Conservation (phyloP, 495 filamentous ascomycete species). For the Jackrogersella multiformis region DNA sequence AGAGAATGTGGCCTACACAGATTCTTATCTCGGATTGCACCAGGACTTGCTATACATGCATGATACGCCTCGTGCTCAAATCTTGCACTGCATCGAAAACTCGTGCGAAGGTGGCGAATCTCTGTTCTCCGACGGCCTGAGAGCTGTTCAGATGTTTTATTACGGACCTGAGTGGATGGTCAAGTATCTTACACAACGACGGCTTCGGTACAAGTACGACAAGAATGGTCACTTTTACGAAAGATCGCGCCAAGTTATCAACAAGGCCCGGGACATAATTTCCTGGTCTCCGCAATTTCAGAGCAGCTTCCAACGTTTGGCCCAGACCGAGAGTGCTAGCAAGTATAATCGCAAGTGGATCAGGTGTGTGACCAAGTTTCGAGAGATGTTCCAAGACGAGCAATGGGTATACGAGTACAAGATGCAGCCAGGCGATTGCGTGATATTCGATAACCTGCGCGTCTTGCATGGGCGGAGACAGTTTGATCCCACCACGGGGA, state of each 20-base stretch:
- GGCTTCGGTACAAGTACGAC: constrained; percentile 73
- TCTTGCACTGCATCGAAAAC: constrained; percentile 86
- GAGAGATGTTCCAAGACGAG: constrained; percentile 55
- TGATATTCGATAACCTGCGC: constrained; percentile 85
- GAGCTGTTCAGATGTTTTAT: constrained; percentile 62
- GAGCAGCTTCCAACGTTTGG: constrained; percentile 18
- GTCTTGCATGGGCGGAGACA: constrained; percentile 78
- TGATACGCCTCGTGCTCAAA: constrained; percentile 79
- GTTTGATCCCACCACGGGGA: constrained; percentile 70
- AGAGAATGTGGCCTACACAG: constrained; percentile 93
- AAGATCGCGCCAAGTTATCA: constrained; percentile 63
- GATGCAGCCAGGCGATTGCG: constrained; percentile 80
- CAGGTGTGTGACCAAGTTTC: constrained; percentile 56
- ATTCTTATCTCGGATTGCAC: constrained; percentile 79
- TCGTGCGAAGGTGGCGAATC: constrained; percentile 80
- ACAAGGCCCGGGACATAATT: constrained; percentile 49
- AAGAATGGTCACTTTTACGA: constrained; percentile 71
- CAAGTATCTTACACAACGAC: constrained; percentile 51
- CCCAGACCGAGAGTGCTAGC: background rate
- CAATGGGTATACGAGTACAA: constrained; percentile 71
- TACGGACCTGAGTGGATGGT: constrained; percentile 38
- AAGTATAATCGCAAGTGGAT: constrained; percentile 42
- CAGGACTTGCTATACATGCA: constrained; percentile 93
- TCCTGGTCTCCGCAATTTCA: constrained; percentile 72
- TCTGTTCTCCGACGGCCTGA: constrained; percentile 77